phyloP scores from a whole-genome alignment of 1,284 basidiomycete species.

The Inonotus hispidus region DNA sequence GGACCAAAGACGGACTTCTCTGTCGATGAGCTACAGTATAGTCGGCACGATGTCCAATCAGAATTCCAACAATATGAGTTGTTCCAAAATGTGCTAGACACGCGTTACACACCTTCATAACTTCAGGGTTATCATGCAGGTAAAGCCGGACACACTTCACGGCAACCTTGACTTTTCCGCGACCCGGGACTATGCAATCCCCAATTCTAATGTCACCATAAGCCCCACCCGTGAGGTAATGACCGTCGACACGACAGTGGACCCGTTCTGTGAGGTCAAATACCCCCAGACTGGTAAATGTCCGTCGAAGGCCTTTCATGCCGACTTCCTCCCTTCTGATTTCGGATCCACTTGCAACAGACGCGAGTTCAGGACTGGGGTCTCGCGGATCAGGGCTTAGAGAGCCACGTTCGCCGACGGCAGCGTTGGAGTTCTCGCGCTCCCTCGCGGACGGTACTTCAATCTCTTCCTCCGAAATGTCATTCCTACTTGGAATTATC shows the following conservation, averaged over 20 bases:
- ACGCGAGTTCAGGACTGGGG: constrained; percentile 28
- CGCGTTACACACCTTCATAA: neutral
- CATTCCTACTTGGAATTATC: constrained; percentile 93
- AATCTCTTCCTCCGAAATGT: constrained; percentile 93
- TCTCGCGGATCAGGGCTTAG: constrained; percentile 24
- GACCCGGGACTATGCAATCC: neutral
- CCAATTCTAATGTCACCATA: constrained; percentile 2
- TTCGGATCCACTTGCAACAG: no score
- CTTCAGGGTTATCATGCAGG: neutral
- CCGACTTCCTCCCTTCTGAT: neutral
- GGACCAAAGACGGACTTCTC: constrained; percentile 11
- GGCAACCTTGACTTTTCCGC: neutral
- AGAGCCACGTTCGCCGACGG: constrained; percentile 41
- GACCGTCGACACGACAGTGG: neutral
- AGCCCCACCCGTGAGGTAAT: neutral
- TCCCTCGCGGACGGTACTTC: constrained; percentile 87
- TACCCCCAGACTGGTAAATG: neutral
- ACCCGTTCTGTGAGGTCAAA: neutral
- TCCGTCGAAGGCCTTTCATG: neutral
- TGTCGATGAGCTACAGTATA: constrained; percentile 3
- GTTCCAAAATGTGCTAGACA: no score
- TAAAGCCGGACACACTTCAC: constrained; percentile 7
- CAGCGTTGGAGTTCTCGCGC: constrained; percentile 52
- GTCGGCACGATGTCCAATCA: neutral
- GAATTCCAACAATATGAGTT: neutral